Conservation (phyloP, 225 moss, liverwort and hornwort species). For the Polytrichum commune region DNA sequence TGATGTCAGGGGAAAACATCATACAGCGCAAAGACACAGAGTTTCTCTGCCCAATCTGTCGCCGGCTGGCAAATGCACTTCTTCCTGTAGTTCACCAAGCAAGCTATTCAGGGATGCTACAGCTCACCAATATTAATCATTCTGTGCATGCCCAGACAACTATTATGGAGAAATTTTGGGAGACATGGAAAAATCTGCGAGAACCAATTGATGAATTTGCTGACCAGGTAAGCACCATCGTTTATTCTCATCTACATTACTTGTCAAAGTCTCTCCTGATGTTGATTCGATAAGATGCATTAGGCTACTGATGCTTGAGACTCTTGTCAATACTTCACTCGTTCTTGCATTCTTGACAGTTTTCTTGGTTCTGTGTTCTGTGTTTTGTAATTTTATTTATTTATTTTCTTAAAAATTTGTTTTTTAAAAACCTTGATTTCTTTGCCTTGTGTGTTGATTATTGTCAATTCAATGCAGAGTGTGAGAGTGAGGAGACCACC, state of each 20-base stretch:
- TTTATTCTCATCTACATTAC: too few relatives aligned
- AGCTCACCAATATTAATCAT: constrained; percentile 26
- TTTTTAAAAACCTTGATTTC: background rate
- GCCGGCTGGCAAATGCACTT: constrained; percentile 87
- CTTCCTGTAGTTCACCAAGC: constrained; percentile 81
- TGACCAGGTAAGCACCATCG: constrained; percentile 25
- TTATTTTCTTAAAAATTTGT: too few relatives aligned
- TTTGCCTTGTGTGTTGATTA: constrained; percentile 13
- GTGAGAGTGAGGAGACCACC: constrained; percentile 56
- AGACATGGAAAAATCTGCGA: constrained; percentile 28
- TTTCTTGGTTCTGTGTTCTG: too few relatives aligned
- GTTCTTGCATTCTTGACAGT: too few relatives aligned
- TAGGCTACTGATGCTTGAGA: too few relatives aligned
- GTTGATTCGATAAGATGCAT: too few relatives aligned
- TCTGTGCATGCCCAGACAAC: constrained; percentile 29
- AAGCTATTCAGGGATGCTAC: constrained; percentile 51
- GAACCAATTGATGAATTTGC: constrained; percentile 44
- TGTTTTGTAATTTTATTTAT: too few relatives aligned
- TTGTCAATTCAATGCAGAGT: constrained; percentile 40
- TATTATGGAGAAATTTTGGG: constrained; percentile 40
- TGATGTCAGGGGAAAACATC: constrained; percentile 66
- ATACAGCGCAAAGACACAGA: constrained; percentile 69
- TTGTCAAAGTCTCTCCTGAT: too few relatives aligned
- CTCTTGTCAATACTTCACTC: too few relatives aligned
- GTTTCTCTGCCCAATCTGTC: constrained; percentile 96